Evolutionary conservation across 805 yeast genomes (phyloP).

Genomic region (Kuraishia borneana): DNA sequence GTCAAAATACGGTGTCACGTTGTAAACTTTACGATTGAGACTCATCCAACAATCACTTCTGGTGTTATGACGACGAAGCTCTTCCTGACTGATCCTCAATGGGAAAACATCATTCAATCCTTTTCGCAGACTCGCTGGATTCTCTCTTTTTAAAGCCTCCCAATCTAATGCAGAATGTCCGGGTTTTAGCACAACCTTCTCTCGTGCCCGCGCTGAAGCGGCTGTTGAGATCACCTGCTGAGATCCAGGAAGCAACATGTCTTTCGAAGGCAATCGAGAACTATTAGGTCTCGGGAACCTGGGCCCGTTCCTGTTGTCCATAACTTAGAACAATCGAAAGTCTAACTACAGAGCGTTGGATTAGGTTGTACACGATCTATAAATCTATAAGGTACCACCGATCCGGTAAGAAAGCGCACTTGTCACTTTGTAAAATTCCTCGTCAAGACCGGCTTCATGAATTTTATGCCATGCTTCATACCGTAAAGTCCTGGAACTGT

Average conservation of each 20-base stretch:
- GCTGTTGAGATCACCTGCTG: background rate
- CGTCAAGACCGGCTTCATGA: constrained; percentile 3
- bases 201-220: background rate
- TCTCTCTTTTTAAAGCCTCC: constrained; percentile 44
- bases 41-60: constrained; percentile 79
- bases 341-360: too few species aligned
- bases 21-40: constrained; percentile 71
- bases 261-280: too few species aligned
- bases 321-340: too few species aligned
- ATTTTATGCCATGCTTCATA: constrained; percentile 6
- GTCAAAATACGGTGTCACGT: constrained; percentile 69
- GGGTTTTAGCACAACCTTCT: constrained; percentile 56
- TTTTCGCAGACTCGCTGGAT: too few species aligned
- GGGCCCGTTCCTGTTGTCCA: too few species aligned
- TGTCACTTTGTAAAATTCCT: constrained; percentile 6
- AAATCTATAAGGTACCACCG: too few species aligned
- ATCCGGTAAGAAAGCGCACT: background rate
- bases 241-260: too few species aligned
- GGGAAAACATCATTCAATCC: too few species aligned
- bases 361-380: too few species aligned
- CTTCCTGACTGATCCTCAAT: constrained; percentile 40
- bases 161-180: constrained; percentile 85
- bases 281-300: too few species aligned
- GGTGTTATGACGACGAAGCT: constrained; percentile 46
- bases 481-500: constrained; percentile 4